Evolutionary conservation across 495 filamentous ascomycete genomes (phyloP).

Genomic region (Lasiosphaeriaceae sp.): DNA sequence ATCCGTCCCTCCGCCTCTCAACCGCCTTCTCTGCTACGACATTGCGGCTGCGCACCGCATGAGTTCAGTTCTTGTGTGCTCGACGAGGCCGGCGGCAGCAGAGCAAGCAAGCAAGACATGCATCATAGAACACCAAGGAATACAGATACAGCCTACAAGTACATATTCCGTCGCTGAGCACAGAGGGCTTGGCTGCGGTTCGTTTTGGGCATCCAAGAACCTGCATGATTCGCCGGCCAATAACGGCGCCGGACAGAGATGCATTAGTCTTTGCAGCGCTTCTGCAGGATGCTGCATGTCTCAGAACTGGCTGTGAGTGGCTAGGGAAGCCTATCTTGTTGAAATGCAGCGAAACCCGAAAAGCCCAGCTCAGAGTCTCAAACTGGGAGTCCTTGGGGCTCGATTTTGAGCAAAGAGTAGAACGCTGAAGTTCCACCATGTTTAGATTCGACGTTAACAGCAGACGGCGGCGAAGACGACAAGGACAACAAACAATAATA

Average conservation of each 20-base stretch:
- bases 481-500: too few species aligned
- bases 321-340: neutral
- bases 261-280: conserved; percentile 21
- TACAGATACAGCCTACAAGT: neutral
- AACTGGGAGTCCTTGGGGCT: too few species aligned
- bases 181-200: neutral
- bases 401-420: neutral
- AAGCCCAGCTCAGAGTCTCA: neutral
- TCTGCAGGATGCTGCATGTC: conserved; percentile 26
- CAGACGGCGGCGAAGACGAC: too few species aligned
- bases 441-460: too few species aligned
- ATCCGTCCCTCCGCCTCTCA: neutral
- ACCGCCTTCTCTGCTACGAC: neutral
- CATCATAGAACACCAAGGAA: conserved; percentile 15
- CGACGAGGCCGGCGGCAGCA: conserved; percentile 3
- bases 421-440: too few species aligned
- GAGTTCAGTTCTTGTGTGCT: conserved; percentile 3
- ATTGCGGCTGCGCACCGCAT: neutral
- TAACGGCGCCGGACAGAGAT: conserved; percentile 9
- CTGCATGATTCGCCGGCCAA: conserved; percentile 12
- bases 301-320: conserved; percentile 15
- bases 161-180: neutral
- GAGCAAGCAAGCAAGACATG: conserved; percentile 6
- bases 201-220: neutral
- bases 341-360: neutral